Evolutionary conservation across 257 asterid species (phyloP).

Genomic region (Plantago elongata): DNA sequence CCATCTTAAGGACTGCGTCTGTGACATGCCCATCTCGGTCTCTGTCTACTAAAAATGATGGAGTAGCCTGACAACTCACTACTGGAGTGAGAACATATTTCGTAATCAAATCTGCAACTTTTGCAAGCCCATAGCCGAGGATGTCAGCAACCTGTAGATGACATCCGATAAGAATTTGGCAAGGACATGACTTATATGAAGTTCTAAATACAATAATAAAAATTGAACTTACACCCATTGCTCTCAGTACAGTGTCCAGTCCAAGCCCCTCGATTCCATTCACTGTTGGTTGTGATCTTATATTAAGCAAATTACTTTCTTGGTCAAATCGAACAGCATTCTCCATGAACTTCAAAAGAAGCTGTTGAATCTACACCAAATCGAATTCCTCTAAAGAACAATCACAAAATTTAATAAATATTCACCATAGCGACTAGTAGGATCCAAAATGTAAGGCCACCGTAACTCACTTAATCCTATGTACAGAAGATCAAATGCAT

Average conservation of each 20-base stretch:
- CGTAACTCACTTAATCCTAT: conserved; percentile 8
- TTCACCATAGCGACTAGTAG: conserved; percentile 18
- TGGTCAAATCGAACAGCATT: conserved; percentile 64
- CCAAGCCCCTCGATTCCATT: conserved; percentile 51
- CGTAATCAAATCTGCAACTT: conserved; percentile 70
- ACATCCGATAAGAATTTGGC: conserved; percentile 14
- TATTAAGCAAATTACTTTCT: conserved; percentile 41
- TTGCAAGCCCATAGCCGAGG: conserved; percentile 82
- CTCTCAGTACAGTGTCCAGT: conserved; percentile 66
- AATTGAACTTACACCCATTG: conserved; percentile 70
- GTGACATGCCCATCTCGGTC: conserved; percentile 31
- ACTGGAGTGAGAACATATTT: conserved; percentile 56
- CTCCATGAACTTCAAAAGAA: conserved; percentile 66
- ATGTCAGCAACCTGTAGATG: conserved; percentile 62
- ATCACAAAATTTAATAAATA: conserved; percentile 40
- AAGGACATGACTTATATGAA: conserved; percentile 17
- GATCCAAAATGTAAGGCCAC: conserved; percentile 11
- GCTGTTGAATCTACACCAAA: conserved; percentile 85
- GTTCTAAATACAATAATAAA: conserved; percentile 7
- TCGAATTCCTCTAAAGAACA: conserved; percentile 50
- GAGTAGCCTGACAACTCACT: conserved; percentile 41
- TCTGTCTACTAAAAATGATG: conserved; percentile 40
- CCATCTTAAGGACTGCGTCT: conserved; percentile 57
- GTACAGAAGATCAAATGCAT: not conserved
- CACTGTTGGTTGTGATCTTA: conserved; percentile 41